A percentile compares a stretch with the other conserved stretches of the same genome.
Evolutionary conservation across 306 rosid genomes (phyloP).

Genomic region (Quercus dentata): DNA sequence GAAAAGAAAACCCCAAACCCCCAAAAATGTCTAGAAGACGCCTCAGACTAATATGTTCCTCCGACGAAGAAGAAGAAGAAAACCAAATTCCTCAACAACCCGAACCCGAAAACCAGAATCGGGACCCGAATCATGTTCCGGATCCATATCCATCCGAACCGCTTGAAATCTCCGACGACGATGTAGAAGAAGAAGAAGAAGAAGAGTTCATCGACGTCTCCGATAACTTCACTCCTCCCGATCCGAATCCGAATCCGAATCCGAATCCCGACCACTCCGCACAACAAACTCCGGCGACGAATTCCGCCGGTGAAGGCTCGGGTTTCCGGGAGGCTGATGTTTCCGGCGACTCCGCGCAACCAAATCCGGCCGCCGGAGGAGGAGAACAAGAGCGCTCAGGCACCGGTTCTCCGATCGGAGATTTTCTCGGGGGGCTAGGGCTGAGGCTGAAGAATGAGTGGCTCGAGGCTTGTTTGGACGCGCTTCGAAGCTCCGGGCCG

Average conservation of each 20-base stretch:
- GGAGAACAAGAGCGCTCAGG: constrained; percentile 5
- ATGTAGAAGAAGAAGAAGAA: constrained; percentile 3
- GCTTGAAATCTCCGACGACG: constrained; percentile 49
- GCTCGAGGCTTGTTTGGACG: constrained; percentile 47
- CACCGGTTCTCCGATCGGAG: constrained; percentile 46
- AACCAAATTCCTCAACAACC: constrained; percentile 11
- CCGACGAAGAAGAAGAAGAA: constrained; percentile 63
- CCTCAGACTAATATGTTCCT: constrained; percentile 42
- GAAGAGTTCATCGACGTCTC: constrained; percentile 63
- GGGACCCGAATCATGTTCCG: constrained; percentile 4
- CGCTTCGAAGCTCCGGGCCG: constrained; percentile 37
- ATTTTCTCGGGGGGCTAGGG: constrained; percentile 55
- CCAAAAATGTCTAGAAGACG: constrained; percentile 57
- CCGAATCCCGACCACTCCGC: no score
- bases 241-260: background rate
- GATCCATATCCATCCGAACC: constrained; percentile 30
- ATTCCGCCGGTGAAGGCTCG: no score
- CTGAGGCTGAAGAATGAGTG: constrained; percentile 56
- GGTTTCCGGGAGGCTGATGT: no score
- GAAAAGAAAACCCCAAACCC: background rate
- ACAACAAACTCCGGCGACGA: no score
- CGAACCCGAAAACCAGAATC: constrained; percentile 8
- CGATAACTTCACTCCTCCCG: constrained; percentile 44
- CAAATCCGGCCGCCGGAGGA: constrained; percentile 2
- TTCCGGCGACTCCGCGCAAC: background rate